phyloP scores from a whole-genome alignment of 148 eudicot species.

The Spergularia marina region DNA sequence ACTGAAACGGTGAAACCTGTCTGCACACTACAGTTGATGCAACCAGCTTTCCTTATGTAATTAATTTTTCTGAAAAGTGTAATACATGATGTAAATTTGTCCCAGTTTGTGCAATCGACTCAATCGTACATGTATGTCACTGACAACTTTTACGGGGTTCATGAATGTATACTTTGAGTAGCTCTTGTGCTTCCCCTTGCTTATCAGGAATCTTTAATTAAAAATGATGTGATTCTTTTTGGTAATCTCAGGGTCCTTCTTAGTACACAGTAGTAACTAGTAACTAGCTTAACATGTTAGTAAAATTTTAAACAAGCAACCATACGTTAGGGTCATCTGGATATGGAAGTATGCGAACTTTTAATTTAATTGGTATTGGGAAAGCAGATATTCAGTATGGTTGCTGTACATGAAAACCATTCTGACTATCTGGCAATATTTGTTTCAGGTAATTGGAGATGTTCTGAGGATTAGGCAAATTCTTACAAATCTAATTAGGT shows the following conservation, averaged over 20 bases:
- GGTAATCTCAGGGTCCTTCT: too few relatives aligned
- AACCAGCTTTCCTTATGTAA: neutral
- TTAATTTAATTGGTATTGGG: neutral
- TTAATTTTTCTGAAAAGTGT: neutral
- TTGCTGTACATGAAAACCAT: conserved; percentile 4
- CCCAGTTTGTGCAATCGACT: neutral
- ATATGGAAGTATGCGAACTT: too few relatives aligned
- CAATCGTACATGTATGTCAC: neutral
- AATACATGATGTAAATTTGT: neutral
- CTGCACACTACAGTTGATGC: neutral
- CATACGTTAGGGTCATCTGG: too few relatives aligned
- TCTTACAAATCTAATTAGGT: conserved; percentile 96
- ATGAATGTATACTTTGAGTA: neutral
- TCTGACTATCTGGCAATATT: conserved; percentile 3
- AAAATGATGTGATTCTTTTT: too few relatives aligned
- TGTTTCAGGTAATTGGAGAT: conserved; percentile 84
- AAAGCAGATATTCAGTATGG: neutral
- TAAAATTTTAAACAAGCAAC: too few relatives aligned
- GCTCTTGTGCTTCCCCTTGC: neutral
- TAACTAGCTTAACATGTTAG: too few relatives aligned
- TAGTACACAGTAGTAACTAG: too few relatives aligned
- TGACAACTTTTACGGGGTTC: neutral
- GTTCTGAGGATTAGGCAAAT: conserved; percentile 92
- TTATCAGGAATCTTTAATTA: too few relatives aligned
- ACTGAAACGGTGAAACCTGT: neutral